Percentiles rank a stretch among this genome's conserved stretches.
phyloP scores from a whole-genome alignment of 2,329 filamentous ascomycete genomes.

The Fusarium tupiense region DNA sequence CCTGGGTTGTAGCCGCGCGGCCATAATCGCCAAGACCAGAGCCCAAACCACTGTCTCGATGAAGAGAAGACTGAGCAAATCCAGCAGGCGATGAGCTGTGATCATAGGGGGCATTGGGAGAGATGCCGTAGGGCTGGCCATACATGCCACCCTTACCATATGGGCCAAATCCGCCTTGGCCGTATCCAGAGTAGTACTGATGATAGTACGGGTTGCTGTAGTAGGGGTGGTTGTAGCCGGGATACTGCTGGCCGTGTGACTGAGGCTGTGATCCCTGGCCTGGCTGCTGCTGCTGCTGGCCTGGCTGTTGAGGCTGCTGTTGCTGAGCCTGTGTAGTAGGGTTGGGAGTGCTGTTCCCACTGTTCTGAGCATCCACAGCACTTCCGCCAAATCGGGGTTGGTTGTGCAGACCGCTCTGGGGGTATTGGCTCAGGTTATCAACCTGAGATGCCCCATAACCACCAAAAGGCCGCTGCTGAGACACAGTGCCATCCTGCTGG shows the following conservation, averaged over 20 bases:
- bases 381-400: conserved; percentile 68
- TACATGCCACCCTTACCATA: conserved; percentile 67
- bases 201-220: conserved; percentile 71
- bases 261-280: conserved; percentile 57
- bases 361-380: conserved; percentile 78
- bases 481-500: conserved; percentile 76
- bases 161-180: conserved; percentile 62
- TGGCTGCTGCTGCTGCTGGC: conserved; percentile 58
- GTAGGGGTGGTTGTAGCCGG: conserved; percentile 67
- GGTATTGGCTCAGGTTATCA: conserved; percentile 74
- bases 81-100: conserved; percentile 64
- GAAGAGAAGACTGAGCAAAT: conserved; percentile 64
- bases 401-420: conserved; percentile 73
- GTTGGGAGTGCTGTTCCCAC: conserved; percentile 91
- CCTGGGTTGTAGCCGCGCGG: conserved; percentile 61
- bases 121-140: conserved; percentile 66
- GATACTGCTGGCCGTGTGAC: conserved; percentile 60
- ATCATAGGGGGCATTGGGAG: conserved; percentile 66
- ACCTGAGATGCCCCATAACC: conserved; percentile 75
- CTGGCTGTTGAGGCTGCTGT: conserved; percentile 55
- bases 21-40: conserved; percentile 66
- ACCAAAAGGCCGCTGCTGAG: conserved; percentile 79
- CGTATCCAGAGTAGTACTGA: conserved; percentile 67
- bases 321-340: conserved; percentile 69
- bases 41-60: conserved; percentile 60